A percentile compares a stretch with the other conserved stretches of the same genome.
These are phyloP conservation scores for Pseudozyma hubeiensis DNA, from an alignment of 1,284 basidiomycete species.

Conservation along the genomic window DNA sequence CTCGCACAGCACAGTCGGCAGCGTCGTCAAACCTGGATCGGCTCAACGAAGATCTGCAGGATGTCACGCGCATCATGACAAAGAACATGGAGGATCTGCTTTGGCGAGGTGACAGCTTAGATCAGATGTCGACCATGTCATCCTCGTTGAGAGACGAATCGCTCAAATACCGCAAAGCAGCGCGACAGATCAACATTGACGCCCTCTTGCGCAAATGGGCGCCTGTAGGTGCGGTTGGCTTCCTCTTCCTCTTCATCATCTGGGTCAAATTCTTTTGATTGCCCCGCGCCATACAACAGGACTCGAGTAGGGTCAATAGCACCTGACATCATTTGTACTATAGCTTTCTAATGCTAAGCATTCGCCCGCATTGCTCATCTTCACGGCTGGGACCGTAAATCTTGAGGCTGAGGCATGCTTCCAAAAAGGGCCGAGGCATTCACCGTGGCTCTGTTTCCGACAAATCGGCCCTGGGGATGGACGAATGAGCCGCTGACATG, in stretches of 20 bases:
- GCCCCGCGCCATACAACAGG: no score
- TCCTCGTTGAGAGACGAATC: constrained; percentile 96
- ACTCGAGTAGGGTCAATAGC: no score
- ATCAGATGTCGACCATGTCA: constrained; percentile 96
- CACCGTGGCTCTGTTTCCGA: no score
- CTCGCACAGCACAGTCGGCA: constrained; percentile 82
- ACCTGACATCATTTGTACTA: background rate
- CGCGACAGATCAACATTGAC: constrained; percentile 91
- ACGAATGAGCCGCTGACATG: no score
- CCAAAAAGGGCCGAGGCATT: no score
- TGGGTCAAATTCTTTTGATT: constrained; percentile 83
- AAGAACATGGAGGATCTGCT: constrained; percentile 99
- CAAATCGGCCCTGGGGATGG: no score
- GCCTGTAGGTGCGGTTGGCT: constrained; percentile 71
- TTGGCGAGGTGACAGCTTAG: constrained; percentile 95
- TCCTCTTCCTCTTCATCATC: constrained; percentile 80
- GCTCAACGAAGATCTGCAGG: constrained; percentile 94
- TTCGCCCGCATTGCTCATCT: background rate
- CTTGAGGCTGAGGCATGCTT: no score
- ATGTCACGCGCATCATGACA: constrained; percentile 99
- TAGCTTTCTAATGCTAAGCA: background rate
- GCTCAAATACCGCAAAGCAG: constrained; percentile 95
- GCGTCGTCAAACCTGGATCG: constrained; percentile 79
- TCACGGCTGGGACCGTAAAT: no score
- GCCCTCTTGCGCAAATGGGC: constrained; percentile 96